Conservation (phyloP, 2,329 filamentous ascomycete species). For the Ascosphaera pollenicola region DNA sequence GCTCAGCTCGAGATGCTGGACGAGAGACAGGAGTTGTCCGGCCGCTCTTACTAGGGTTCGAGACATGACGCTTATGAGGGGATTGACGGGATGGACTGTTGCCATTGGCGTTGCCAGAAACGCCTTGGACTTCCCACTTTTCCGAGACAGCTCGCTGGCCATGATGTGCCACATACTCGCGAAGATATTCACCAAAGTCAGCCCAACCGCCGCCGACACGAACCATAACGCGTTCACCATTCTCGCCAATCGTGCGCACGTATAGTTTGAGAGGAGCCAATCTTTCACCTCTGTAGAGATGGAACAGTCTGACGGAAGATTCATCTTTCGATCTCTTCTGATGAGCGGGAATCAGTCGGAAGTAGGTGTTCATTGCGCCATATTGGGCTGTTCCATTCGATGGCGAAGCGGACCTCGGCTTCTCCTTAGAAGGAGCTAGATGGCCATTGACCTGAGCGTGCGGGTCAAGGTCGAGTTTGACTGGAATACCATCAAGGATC, state of each 20-base stretch:
- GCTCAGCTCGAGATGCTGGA: slow-evolving; percentile 10
- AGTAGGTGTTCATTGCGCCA: background rate
- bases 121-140: slow-evolving; percentile 32
- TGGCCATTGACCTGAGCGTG: background rate
- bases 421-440: background rate
- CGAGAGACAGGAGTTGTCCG: slow-evolving; percentile 15
- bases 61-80: slow-evolving; percentile 3
- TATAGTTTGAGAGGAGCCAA: slow-evolving; percentile 86
- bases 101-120: slow-evolving; percentile 13
- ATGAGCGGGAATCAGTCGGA: slow-evolving; percentile 3
- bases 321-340: slow-evolving; percentile 20
- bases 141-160: slow-evolving; percentile 44
- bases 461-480: slow-evolving; percentile 49
- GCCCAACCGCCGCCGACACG: slow-evolving; percentile 97
- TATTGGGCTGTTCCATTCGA: background rate
- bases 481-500: slow-evolving; percentile 56
- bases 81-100: slow-evolving; percentile 10
- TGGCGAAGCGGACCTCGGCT: background rate
- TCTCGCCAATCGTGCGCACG: slow-evolving; percentile 75
- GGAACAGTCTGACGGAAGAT: slow-evolving; percentile 74
- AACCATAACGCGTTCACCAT: slow-evolving; percentile 88
- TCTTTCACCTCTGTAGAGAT: slow-evolving; percentile 63
- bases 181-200: slow-evolving; percentile 81
- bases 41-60: slow-evolving; percentile 7
- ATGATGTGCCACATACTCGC: slow-evolving; percentile 84